phyloP scores from a whole-genome alignment of 192 early-diverging fungal genomes.

The Linnemannia hyalina region DNA sequence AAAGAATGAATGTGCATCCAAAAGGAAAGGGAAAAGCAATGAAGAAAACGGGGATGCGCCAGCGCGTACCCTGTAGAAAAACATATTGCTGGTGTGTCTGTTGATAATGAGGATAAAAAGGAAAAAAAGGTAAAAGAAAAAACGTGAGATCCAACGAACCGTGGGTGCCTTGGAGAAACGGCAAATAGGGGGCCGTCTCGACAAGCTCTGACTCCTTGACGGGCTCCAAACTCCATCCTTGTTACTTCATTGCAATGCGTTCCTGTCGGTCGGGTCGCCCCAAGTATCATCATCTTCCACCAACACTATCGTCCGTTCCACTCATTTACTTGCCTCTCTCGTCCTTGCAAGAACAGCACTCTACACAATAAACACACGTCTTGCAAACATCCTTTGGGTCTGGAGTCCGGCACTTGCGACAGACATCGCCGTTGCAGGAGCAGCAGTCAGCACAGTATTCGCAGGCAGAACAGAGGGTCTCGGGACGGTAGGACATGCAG shows the following conservation, averaged over 20 bases:
- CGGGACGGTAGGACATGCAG: slow-evolving; percentile 22
- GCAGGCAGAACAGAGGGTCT: slow-evolving; percentile 13
- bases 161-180: no score
- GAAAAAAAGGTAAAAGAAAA: not conserved
- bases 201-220: no score
- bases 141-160: no score
- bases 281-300: not conserved
- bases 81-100: no score
- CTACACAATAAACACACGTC: slow-evolving; percentile 4
- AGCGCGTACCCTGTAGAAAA: not conserved
- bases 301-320: not conserved
- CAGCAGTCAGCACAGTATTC: slow-evolving; percentile 19
- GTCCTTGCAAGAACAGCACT: slow-evolving; percentile 13
- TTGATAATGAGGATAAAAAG: not conserved
- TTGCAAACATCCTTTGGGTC: slow-evolving; percentile 21
- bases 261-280: no score
- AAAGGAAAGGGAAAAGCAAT: not conserved
- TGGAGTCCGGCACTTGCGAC: slow-evolving; percentile 10
- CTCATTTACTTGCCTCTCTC: not conserved
- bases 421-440: slow-evolving; percentile 7
- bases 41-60: not conserved
- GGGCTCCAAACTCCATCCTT: no score
- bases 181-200: no score
- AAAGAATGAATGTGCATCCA: not conserved
- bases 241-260: no score